Base-by-base conservation (phyloP, 192 early-diverging fungal species). In the Piromyces finnis region DNA sequence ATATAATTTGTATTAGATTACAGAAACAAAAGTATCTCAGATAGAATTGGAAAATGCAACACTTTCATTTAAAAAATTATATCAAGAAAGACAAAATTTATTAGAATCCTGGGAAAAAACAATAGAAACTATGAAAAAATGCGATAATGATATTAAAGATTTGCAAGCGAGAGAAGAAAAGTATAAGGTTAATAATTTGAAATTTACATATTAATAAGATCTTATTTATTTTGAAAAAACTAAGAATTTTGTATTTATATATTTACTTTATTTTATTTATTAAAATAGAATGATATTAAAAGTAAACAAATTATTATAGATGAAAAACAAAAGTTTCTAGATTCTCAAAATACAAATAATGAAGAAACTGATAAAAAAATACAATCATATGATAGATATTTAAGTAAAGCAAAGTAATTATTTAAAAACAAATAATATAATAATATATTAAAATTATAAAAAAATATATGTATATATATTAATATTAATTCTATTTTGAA, bases 1-100 rank as follows among this genome's bases (percentile, higher is more conserved):
- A n/a, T n/a, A n/a, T n/a, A n/a, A n/a, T 32, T 6, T 32, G 30
- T 32, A 32, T 32, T 29, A 89, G 88, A 87, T 90, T 4, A 90
- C 89, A 1, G 89, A 90, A 81, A 90, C 88, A 26, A 87, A 89
- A 78, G 89, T 90, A 12, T 82, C 88, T 9, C 89, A 90, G 78
- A 89, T 90, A 29, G 89, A 90, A 81, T 82, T 90, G 32, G 89
- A 90, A 51, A 87, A 87, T 79, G 87, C 88, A 22, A 87, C 89
- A 14, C 86, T 86, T 78, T 84, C 82, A 18, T 90, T 90, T 82
- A 88, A 87, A 79, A 78, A 81, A 68, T 80, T 89, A 78, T 88
- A 90, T 79, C 81, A 86, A 22, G 89, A 90, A 82, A 82, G 89
- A 14, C 88, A 88, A 82, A 87, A 89, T 28, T 78, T 90, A 37